phyloP scores from a whole-genome alignment of 192 early-diverging fungal species.

The Chytriomyces sp. region DNA sequence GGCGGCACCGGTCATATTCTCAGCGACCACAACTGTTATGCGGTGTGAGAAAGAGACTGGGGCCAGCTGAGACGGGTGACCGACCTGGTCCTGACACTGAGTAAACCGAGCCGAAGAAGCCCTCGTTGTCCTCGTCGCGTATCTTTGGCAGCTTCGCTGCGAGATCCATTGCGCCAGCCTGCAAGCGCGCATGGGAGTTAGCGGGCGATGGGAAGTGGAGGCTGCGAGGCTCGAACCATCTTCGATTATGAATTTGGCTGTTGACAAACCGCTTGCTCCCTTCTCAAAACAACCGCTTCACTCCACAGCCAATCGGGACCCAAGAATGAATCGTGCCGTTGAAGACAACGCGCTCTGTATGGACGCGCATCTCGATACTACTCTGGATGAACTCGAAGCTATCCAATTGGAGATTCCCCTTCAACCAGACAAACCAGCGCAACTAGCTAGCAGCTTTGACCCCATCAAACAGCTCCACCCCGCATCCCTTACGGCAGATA shows the following conservation, averaged over 20 bases:
- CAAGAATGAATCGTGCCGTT: no score
- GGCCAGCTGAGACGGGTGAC: not conserved
- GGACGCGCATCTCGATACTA: no score
- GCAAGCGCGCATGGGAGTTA: no score
- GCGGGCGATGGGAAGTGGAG: not conserved
- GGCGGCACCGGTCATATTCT: constrained; percentile 94
- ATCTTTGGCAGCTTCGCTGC: constrained; percentile 84
- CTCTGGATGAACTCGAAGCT: no score
- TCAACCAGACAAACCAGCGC: no score
- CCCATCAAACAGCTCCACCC: no score
- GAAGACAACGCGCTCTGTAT: no score
- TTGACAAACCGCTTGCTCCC: not conserved
- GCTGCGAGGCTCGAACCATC: not conserved
- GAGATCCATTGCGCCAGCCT: constrained; percentile 81
- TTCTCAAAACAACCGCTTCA: no score
- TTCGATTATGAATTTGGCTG: not conserved
- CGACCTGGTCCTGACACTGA: constrained; percentile 98
- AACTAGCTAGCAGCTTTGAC: no score
- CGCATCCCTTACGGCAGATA: not conserved
- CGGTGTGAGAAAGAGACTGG: not conserved
- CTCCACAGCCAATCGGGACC: no score
- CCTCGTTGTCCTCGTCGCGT: constrained; percentile 83
- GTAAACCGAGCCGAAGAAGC: constrained; percentile 87
- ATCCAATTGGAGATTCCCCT: no score
- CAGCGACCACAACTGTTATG: constrained; percentile 94